Conservation (phyloP, 228 moss, liverwort and hornwort genomes). For the Sphagnum fallax region DNA sequence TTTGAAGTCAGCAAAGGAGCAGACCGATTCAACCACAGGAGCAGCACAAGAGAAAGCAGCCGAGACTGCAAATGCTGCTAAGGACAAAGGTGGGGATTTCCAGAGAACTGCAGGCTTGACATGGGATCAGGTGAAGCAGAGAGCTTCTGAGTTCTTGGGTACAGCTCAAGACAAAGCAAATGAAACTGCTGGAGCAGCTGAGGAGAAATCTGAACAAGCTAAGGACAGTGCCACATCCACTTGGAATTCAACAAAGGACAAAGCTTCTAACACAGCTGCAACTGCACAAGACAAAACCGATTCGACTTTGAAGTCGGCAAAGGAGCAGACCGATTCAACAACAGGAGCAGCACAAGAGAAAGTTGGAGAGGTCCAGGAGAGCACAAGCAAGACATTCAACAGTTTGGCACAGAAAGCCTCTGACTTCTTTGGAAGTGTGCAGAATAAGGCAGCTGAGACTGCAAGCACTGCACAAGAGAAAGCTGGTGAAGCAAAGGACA, state of each 20-base stretch:
- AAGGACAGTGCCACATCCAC: slow-evolving; percentile 10
- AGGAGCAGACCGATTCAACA: slow-evolving; percentile 10
- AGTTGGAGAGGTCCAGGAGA: slow-evolving; percentile 3
- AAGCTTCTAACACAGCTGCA: slow-evolving; percentile 3
- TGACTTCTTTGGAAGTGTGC: slow-evolving; percentile 22
- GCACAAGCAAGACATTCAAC: not conserved
- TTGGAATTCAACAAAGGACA: slow-evolving; percentile 23
- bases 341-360: slow-evolving; percentile 11
- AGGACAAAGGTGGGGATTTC: slow-evolving; percentile 7
- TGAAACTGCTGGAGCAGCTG: slow-evolving; percentile 2
- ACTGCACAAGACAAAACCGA: slow-evolving; percentile 6
- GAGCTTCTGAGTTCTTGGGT: not conserved
- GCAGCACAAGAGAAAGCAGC: slow-evolving; percentile 18
- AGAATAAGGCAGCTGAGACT: slow-evolving; percentile 2
- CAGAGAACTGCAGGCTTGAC: slow-evolving; percentile 5
- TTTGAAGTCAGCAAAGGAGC: slow-evolving; percentile 1
- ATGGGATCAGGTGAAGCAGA: not conserved
- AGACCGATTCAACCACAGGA: slow-evolving; percentile 21
- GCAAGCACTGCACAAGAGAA: slow-evolving; percentile 3
- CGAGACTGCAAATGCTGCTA: slow-evolving; percentile 8
- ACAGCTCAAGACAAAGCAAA: not conserved
- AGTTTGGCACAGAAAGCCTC: slow-evolving; percentile 36
- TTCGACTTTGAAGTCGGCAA: slow-evolving; percentile 14
- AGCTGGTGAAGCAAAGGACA: not conserved
- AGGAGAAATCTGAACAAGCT: not conserved